phyloP scores from a whole-genome alignment of 2,329 filamentous ascomycete genomes.

The Aspergillus neoniger region DNA sequence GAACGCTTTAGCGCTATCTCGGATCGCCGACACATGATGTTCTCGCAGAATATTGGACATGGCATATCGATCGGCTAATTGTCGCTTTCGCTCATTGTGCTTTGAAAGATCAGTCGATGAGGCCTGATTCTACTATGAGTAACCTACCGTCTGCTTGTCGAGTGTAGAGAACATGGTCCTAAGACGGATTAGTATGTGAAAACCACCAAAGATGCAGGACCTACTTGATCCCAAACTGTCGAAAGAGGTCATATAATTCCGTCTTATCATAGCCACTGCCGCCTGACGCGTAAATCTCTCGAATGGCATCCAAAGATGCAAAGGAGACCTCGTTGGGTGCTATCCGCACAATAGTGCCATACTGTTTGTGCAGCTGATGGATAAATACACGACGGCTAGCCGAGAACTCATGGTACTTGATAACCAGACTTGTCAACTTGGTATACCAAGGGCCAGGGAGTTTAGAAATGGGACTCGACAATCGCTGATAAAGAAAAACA shows the following conservation, averaged over 20 bases:
- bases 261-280: slow-evolving; percentile 43
- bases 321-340: slow-evolving; percentile 36
- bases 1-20: slow-evolving; percentile 59
- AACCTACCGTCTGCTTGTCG: slow-evolving; percentile 12
- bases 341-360: slow-evolving; percentile 33
- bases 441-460: slow-evolving; percentile 36
- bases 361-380: slow-evolving; percentile 29
- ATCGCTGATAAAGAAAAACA: not conserved
- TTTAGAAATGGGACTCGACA: slow-evolving; percentile 13
- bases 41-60: slow-evolving; percentile 66
- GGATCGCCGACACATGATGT: slow-evolving; percentile 58
- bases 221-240: slow-evolving; percentile 34
- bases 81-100: slow-evolving; percentile 64
- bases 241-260: slow-evolving; percentile 38
- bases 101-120: slow-evolving; percentile 30
- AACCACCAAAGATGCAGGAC: not conserved
- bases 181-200: not conserved
- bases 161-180: slow-evolving; percentile 25
- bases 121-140: too few species aligned
- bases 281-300: slow-evolving; percentile 35
- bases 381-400: slow-evolving; percentile 31
- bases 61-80: slow-evolving; percentile 67
- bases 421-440: slow-evolving; percentile 28
- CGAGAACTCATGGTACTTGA: slow-evolving; percentile 36
- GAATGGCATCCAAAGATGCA: slow-evolving; percentile 30